Percentiles rank a stretch among this genome's conserved stretches.
Evolutionary conservation across 1,284 basidiomycete genomes (phyloP).

Genomic region (Apiotrichum akiyoshidainum): DNA sequence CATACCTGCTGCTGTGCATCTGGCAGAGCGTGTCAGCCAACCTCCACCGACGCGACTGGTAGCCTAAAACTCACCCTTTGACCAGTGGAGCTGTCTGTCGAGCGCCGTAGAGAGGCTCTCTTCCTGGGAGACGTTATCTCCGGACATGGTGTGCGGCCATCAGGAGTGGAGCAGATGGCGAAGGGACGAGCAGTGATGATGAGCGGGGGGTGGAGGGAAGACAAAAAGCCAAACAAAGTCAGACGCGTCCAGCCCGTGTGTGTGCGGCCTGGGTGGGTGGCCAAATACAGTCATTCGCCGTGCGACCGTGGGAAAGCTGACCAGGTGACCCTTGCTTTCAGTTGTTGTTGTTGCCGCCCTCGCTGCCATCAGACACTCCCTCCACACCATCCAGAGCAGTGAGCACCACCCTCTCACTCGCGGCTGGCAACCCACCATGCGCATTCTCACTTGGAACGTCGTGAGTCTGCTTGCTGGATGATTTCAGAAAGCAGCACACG

Average conservation of each 20-base stretch:
- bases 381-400: not conserved
- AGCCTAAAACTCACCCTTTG: no score
- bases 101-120: no score
- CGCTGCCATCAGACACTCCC: no score
- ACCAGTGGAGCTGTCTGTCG: not conserved
- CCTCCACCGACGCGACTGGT: not conserved
- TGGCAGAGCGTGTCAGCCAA: not conserved
- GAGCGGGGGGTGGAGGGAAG: no score
- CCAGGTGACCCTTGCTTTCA: no score
- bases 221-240: not conserved
- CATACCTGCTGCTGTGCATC: constrained; percentile 13
- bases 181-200: not conserved
- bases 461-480: constrained; percentile 32
- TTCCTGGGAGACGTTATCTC: no score
- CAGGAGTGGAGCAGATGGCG: not conserved
- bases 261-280: no score
- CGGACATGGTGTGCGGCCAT: no score
- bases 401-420: no score
- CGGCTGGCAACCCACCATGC: constrained; percentile 35
- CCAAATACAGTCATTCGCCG: not conserved
- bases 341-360: not conserved
- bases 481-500: not conserved
- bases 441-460: constrained; percentile 56
- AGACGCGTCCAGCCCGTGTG: not conserved
- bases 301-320: constrained; percentile 12